A percentile compares a stretch with the other conserved stretches of the same genome.
phyloP scores from a whole-genome alignment of 2,329 filamentous ascomycete species.

The Podosphaera aphanis region DNA sequence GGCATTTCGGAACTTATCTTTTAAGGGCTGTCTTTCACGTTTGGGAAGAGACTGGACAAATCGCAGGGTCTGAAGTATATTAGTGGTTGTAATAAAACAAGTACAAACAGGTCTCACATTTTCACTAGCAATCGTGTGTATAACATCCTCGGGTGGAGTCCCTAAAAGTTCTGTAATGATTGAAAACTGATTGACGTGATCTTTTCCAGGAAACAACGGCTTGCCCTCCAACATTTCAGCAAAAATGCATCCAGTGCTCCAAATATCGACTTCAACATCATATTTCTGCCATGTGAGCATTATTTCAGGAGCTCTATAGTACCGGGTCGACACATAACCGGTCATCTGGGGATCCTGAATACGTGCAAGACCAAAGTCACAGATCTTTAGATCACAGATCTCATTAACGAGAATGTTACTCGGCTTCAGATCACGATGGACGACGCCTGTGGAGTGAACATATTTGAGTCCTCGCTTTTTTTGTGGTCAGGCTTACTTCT shows the following conservation, averaged over 20 bases:
- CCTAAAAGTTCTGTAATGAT: conserved; percentile 96
- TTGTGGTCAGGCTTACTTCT: neutral
- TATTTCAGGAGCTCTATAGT: conserved; percentile 96
- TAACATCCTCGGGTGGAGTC: conserved; percentile 93
- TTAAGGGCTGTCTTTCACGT: conserved; percentile 68
- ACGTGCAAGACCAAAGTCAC: conserved; percentile 89
- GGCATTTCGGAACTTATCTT: conserved; percentile 84
- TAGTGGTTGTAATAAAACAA: conserved; percentile 8
- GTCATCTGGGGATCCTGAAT: conserved; percentile 99
- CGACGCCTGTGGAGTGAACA: conserved; percentile 92
- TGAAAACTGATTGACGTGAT: conserved; percentile 98
- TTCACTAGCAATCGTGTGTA: conserved; percentile 94
- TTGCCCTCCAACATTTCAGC: conserved; percentile 98
- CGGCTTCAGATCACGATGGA: conserved; percentile 91
- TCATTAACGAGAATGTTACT: conserved; percentile 99
- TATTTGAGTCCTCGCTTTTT: conserved; percentile 85
- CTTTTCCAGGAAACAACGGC: conserved; percentile 92
- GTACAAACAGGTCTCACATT: conserved; percentile 37
- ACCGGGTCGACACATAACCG: conserved; percentile 92
- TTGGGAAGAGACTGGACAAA: conserved; percentile 96
- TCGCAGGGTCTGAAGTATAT: conserved; percentile 47
- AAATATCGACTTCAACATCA: conserved; percentile 96
- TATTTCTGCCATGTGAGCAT: conserved; percentile 99
- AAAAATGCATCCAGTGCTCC: conserved; percentile 97
- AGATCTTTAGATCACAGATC: conserved; percentile 98